These are phyloP conservation scores for Singerocomus inundabilis DNA, from an alignment of 1,284 basidiomycete species.

Conservation along the genomic window DNA sequence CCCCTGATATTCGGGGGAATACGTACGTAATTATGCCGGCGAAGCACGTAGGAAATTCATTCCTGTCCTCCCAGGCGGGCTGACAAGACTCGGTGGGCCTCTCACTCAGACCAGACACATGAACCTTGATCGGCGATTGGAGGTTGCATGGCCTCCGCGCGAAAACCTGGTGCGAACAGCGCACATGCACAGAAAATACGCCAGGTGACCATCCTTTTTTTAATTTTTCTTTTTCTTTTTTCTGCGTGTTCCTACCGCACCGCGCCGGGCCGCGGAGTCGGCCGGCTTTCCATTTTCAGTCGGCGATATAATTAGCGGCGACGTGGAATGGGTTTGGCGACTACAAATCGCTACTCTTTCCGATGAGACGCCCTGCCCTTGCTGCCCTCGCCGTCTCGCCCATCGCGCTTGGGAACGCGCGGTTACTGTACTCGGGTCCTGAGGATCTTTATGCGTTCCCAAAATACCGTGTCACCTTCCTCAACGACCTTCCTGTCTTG, in stretches of 20 bases:
- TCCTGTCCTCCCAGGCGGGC: constrained; percentile 3
- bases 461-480: constrained; percentile 79
- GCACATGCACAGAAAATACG: constrained; percentile 1
- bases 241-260: neutral
- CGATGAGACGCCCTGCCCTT: constrained; percentile 24
- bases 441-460: constrained; percentile 83
- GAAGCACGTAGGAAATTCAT: constrained; percentile 28
- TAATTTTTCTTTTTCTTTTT: neutral
- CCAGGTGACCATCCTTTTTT: neutral
- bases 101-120: too few species aligned
- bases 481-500: constrained; percentile 75
- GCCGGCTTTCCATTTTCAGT: constrained; percentile 21
- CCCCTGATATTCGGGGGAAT: constrained; percentile 54
- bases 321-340: constrained; percentile 15
- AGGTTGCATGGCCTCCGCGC: constrained; percentile 26
- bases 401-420: constrained; percentile 36
- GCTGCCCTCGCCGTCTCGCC: constrained; percentile 17
- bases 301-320: constrained; percentile 33
- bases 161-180: constrained; percentile 13
- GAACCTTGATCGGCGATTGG: constrained; percentile 30
- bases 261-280: constrained; percentile 29
- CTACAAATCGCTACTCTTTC: neutral
- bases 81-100: too few species aligned
- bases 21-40: constrained; percentile 55
- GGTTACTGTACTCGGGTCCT: constrained; percentile 64